phyloP scores from a whole-genome alignment of 1,139 yeast species.

The Candida sp. region DNA sequence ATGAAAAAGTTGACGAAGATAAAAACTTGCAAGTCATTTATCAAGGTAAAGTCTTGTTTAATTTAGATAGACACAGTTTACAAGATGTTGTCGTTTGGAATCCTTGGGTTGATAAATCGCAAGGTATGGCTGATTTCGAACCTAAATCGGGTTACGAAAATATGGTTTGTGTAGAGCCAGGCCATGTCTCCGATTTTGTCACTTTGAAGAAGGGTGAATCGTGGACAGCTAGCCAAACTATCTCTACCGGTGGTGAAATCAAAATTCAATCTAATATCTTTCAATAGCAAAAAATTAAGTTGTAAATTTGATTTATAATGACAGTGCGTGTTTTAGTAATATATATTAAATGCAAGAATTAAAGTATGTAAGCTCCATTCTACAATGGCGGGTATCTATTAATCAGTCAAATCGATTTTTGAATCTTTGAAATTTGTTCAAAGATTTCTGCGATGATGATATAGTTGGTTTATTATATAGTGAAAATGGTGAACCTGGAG shows the following conservation, averaged over 20 bases:
- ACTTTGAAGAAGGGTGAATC: constrained; percentile 60
- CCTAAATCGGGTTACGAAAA: constrained; percentile 81
- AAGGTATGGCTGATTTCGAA: constrained; percentile 79
- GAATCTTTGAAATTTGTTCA: constrained; percentile 27
- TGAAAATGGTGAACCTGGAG: constrained; percentile 18
- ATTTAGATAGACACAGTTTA: constrained; percentile 61
- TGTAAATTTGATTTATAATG: no score
- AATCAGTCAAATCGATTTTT: constrained; percentile 24
- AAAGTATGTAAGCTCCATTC: not conserved
- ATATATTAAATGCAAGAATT: constrained; percentile 18
- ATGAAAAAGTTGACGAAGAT: constrained; percentile 53
- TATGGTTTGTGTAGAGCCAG: constrained; percentile 96
- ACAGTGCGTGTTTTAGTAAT: not conserved
- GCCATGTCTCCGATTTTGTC: constrained; percentile 71
- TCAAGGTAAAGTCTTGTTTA: constrained; percentile 65
- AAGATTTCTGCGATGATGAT: constrained; percentile 42
- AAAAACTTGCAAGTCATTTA: constrained; percentile 65
- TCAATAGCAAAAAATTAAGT: constrained; percentile 9
- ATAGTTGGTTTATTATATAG: constrained; percentile 43
- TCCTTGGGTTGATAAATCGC: constrained; percentile 86
- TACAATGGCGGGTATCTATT: no score
- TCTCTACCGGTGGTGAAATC: constrained; percentile 41
- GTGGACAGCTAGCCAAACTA: constrained; percentile 53
- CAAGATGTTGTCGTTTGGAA: constrained; percentile 97
- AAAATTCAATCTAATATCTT: constrained; percentile 42